Percentiles rank a stretch among this genome's conserved stretches.
phyloP scores from a whole-genome alignment of 345 rosid species.

The Dovyalis caffra region DNA sequence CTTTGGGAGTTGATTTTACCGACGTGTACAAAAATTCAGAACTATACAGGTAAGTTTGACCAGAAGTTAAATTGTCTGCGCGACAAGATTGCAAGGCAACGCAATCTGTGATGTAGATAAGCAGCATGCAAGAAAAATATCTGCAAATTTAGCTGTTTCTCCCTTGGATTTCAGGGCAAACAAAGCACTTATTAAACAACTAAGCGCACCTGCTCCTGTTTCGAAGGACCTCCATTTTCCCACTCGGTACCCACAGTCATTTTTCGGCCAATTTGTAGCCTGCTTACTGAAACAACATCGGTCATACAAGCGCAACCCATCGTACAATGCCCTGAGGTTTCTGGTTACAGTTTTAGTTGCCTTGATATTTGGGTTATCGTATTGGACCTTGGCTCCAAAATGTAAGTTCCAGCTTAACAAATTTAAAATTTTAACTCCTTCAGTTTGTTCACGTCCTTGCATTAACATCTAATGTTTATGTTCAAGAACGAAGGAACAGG shows the following conservation, averaged over 20 bases:
- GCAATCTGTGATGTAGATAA: too few relatives aligned
- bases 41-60: conserved; percentile 39
- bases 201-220: conserved; percentile 18
- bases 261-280: conserved; percentile 12
- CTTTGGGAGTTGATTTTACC: conserved; percentile 60
- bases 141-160: not conserved
- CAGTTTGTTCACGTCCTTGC: too few relatives aligned
- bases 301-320: conserved; percentile 26
- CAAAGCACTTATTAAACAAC: conserved; percentile 16
- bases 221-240: conserved; percentile 24
- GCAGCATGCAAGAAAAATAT: too few relatives aligned
- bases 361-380: conserved; percentile 19
- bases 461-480: not conserved
- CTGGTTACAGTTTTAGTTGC: conserved; percentile 15
- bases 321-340: conserved; percentile 17
- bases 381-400: conserved; percentile 23
- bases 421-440: too few relatives aligned
- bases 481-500: conserved; percentile 39
- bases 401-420: not conserved
- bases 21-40: conserved; percentile 61
- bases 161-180: conserved; percentile 41
- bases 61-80: not conserved
- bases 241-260: conserved; percentile 9
- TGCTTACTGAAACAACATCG: conserved; percentile 22
- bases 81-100: too few relatives aligned